Evolutionary conservation across 305 asterid species (phyloP).

Genomic region (Fraxinus albicans): DNA sequence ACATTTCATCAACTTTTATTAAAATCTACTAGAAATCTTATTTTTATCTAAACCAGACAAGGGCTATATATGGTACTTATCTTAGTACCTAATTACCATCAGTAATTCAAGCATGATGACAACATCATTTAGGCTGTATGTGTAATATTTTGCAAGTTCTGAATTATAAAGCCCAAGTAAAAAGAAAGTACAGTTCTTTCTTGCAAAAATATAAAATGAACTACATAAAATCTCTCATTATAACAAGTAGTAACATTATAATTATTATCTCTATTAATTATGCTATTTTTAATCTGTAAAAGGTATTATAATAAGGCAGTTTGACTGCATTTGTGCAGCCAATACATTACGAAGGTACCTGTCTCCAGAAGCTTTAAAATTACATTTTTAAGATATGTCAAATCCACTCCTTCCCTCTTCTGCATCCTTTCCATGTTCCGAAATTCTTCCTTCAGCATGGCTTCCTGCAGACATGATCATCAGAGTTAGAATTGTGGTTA

Average conservation of each 20-base stretch:
- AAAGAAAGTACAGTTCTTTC: not conserved
- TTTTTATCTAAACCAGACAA: not conserved
- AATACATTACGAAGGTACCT: slow-evolving; percentile 43
- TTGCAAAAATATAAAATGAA: not conserved
- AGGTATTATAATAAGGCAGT: not conserved
- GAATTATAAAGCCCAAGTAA: not conserved
- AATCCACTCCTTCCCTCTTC: slow-evolving; percentile 97
- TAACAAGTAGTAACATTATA: not conserved
- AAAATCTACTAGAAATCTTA: too few species aligned
- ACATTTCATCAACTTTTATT: too few species aligned
- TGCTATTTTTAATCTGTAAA: not conserved
- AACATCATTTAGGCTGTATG: not conserved
- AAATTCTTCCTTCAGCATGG: slow-evolving; percentile 90
- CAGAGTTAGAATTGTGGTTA: slow-evolving; percentile 22
- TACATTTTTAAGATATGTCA: slow-evolving; percentile 94
- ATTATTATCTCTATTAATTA: not conserved
- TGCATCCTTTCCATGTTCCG: slow-evolving; percentile 87
- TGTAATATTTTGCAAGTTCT: not conserved
- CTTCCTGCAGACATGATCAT: slow-evolving; percentile 54
- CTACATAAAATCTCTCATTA: not conserved
- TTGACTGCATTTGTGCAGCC: not conserved
- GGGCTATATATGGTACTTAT: not conserved
- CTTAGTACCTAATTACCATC: not conserved
- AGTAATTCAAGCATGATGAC: not conserved
- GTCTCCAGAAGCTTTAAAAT: slow-evolving; percentile 91